phyloP scores from a whole-genome alignment of 768 basidiomycete species.

The Chalciporus pseudorubinellus region DNA sequence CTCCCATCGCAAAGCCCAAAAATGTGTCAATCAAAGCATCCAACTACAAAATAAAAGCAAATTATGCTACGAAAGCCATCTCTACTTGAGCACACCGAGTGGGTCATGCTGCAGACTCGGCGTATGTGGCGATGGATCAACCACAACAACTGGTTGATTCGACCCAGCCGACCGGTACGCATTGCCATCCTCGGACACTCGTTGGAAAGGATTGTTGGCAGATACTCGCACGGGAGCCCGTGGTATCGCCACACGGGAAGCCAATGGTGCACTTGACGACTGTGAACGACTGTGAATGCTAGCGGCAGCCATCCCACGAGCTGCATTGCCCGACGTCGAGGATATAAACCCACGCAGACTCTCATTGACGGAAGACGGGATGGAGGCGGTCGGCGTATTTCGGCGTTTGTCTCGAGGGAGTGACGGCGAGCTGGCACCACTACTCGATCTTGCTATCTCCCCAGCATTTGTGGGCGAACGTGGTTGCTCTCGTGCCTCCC shows the following conservation, averaged over 20 bases:
- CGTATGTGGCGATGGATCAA: slow-evolving; percentile 8
- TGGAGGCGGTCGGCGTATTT: slow-evolving; percentile 7
- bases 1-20: slow-evolving; percentile 4
- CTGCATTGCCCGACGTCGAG: slow-evolving; percentile 6
- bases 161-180: slow-evolving; percentile 2
- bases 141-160: slow-evolving; percentile 1
- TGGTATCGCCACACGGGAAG: slow-evolving; percentile 13
- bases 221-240: slow-evolving; percentile 27
- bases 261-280: slow-evolving; percentile 8
- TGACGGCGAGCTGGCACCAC: slow-evolving; percentile 3
- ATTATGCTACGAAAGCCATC: not conserved
- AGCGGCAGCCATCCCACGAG: slow-evolving; percentile 1
- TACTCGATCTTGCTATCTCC: slow-evolving; percentile 11
- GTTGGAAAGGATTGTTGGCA: slow-evolving; percentile 32
- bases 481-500: slow-evolving; percentile 28
- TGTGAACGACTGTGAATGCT: slow-evolving; percentile 17
- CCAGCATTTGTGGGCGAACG: slow-evolving; percentile 19
- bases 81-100: slow-evolving; percentile 29
- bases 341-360: slow-evolving; percentile 20
- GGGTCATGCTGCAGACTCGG: slow-evolving; percentile 28
- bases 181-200: slow-evolving; percentile 13
- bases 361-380: slow-evolving; percentile 21
- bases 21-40: not conserved
- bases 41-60: not conserved
- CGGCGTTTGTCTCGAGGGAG: slow-evolving; percentile 17